Percentiles rank a stretch among this genome's conserved stretches.
phyloP scores from a whole-genome alignment of 306 rosid species.

The Rosa persica region DNA sequence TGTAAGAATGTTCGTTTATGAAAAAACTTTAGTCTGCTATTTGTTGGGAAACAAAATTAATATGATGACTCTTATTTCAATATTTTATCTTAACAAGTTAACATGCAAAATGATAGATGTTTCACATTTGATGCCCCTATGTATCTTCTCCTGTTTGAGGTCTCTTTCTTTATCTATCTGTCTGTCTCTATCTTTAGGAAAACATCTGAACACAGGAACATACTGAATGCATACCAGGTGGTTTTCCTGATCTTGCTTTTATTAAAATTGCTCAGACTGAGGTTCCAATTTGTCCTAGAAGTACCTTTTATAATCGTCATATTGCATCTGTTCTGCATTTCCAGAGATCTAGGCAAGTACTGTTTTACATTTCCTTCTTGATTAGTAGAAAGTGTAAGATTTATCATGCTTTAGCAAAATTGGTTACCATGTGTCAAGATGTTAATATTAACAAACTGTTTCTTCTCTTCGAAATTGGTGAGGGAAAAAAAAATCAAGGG shows the following conservation, averaged over 20 bases:
- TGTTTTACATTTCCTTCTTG: background rate
- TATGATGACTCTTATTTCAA: too few relatives aligned
- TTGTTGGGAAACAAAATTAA: background rate
- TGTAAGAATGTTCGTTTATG: conserved; percentile 43
- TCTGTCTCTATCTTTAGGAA: background rate
- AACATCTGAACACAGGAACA: background rate
- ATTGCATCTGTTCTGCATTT: background rate
- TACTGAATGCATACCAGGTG: background rate
- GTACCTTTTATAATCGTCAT: background rate
- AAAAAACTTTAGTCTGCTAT: background rate
- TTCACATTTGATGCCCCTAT: background rate
- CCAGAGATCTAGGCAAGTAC: background rate
- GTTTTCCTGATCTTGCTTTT: background rate
- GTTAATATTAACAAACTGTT: background rate
- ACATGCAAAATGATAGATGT: background rate
- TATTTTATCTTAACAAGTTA: too few relatives aligned
- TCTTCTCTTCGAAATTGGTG: background rate
- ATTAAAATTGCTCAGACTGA: background rate
- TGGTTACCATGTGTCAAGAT: background rate
- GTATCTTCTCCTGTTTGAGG: background rate
- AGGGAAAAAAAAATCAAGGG: background rate
- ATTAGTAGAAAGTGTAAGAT: background rate
- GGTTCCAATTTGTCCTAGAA: background rate
- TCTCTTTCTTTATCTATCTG: background rate
- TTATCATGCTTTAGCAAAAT: background rate